Evolutionary conservation across 345 rosid species (phyloP), one percentile per base, ranked within the genome.

Genomic region (Xanthoceras sorbifolium): DNA sequence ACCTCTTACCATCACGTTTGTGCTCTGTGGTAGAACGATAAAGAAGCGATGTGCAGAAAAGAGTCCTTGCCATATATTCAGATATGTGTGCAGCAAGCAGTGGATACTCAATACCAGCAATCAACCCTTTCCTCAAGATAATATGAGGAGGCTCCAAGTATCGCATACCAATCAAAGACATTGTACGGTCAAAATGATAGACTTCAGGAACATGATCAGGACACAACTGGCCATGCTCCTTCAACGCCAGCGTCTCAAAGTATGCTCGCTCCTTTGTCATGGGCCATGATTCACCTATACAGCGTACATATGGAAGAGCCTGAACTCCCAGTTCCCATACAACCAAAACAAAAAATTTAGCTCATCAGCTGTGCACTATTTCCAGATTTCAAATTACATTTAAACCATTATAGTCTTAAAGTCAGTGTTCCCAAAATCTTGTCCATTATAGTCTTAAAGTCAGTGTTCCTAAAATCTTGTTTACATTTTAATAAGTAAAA

Each of bases 201-300:
- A 96, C 94, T 82, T 92, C 87, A 2, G 99, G 99, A 73, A 92
- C 99, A 86, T 93, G 94, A 48, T 85, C 87, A 0, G 97, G 91
- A 67, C 94, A 87, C 75, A 91, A 82, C 38, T 40, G 62, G 15
- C 94, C 93, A 25, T 96, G 95, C 80, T 89, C 88, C 84, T 82
- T 87, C 81, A 92, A 81, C 18, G 93, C 87, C 31, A 79, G 0
- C 25, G 88, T 87, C 83, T 96, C 99, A 69, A 92, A 96, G 77
- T 92, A 93, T 31, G 98, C 93, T 75, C 99, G 83, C 81, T 96
- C 97, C 85, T 92, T 96, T 0, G 97, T 92, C 97, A 96, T 90
- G 14, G 99, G 97, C 99, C 98, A 96, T 0, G 98, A 88, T 73
- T 93, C 99, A 66, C 99, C 99, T 9, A 96, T 91, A 77, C 87